These are phyloP conservation scores for Brasenia schreberi DNA, from an alignment of 164 flowering plant species.

Conservation along the genomic window DNA sequence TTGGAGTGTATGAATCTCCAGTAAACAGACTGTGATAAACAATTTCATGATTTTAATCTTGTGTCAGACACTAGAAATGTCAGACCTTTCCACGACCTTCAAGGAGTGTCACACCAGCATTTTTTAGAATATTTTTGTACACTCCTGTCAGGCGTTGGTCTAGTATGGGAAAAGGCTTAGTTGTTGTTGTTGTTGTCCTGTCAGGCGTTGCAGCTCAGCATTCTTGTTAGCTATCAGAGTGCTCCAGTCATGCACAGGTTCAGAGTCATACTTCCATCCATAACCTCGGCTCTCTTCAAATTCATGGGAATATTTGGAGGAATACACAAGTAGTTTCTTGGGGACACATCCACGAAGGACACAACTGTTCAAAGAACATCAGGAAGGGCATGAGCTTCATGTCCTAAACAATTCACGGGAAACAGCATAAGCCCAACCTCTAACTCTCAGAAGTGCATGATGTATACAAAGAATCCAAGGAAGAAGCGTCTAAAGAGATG, in stretches of 20 bases:
- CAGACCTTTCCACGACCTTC: slow-evolving; percentile 99
- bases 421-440: too few species aligned
- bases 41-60: slow-evolving; percentile 3
- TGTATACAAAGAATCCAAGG: too few species aligned
- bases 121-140: slow-evolving; percentile 70
- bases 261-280: slow-evolving; percentile 88
- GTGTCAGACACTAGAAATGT: slow-evolving; percentile 7
- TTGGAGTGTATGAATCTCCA: neutral
- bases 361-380: too few species aligned
- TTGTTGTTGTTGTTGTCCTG: too few species aligned
- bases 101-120: slow-evolving; percentile 64
- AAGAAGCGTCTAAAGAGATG: too few species aligned
- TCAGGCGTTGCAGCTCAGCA: slow-evolving; percentile 89
- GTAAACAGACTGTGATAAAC: neutral
- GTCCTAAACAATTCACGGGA: too few species aligned
- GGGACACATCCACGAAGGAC: too few species aligned
- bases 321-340: too few species aligned
- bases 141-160: slow-evolving; percentile 93
- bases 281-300: slow-evolving; percentile 88
- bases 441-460: too few species aligned
- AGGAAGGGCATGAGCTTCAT: too few species aligned
- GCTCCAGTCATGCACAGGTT: slow-evolving; percentile 90
- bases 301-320: slow-evolving; percentile 30
- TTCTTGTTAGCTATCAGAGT: slow-evolving; percentile 93
- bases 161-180: too few species aligned